Conservation (phyloP, 2,329 filamentous ascomycete genomes). For the Madurella fahalii region DNA sequence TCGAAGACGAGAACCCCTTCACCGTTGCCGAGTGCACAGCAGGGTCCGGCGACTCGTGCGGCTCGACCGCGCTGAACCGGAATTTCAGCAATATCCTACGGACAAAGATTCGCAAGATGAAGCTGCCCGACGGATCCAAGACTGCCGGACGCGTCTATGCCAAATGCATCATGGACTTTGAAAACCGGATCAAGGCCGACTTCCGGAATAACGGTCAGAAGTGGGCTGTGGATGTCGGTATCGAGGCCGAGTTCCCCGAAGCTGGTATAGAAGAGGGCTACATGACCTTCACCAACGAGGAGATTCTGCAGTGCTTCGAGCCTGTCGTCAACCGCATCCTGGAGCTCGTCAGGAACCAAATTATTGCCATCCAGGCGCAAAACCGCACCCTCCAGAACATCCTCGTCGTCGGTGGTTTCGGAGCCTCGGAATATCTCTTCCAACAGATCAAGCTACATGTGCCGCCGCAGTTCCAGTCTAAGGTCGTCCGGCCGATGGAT, state of each 20-base stretch:
- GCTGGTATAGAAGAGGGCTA: slow-evolving; percentile 98
- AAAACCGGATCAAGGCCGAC: slow-evolving; percentile 99
- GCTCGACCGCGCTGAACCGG: slow-evolving; percentile 94
- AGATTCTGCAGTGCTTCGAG: slow-evolving; percentile 98
- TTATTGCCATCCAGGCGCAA: slow-evolving; percentile 97
- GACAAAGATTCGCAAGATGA: slow-evolving; percentile 99
- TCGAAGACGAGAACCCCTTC: slow-evolving; percentile 96
- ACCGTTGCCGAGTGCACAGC: slow-evolving; percentile 96
- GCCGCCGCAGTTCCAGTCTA: slow-evolving; percentile 95
- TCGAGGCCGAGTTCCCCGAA: slow-evolving; percentile 96
- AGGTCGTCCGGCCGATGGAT: slow-evolving; percentile 98
- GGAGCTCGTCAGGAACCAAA: slow-evolving; percentile 94
- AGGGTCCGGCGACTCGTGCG: slow-evolving; percentile 94
- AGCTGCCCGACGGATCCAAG: slow-evolving; percentile 92
- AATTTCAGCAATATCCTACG: slow-evolving; percentile 98
- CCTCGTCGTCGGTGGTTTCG: slow-evolving; percentile 94
- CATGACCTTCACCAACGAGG: slow-evolving; percentile 99
- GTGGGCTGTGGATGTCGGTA: slow-evolving; percentile 98
- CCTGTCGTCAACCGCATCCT: slow-evolving; percentile 96
- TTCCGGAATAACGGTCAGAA: slow-evolving; percentile 99
- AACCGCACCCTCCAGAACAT: slow-evolving; percentile 94
- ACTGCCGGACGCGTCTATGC: slow-evolving; percentile 98
- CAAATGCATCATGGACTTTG: slow-evolving; percentile 99
- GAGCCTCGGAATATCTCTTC: slow-evolving; percentile 97
- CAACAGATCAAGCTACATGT: slow-evolving; percentile 99